Conservation (phyloP, 345 rosid genomes). For the Trapa incisa region DNA sequence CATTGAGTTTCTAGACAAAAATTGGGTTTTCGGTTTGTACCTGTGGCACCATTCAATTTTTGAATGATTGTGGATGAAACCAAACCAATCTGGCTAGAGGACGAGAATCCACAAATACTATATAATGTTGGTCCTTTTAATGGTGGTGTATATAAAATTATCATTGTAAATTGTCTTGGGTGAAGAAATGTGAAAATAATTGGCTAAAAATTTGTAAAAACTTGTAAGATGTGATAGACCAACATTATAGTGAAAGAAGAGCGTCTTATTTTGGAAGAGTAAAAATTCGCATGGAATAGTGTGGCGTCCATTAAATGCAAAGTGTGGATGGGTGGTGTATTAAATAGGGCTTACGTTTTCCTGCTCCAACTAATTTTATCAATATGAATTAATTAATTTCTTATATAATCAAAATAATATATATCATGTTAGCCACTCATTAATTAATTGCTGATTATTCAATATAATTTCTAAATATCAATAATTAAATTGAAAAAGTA, state of each 20-base stretch:
- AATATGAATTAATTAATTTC: neutral
- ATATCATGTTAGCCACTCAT: slow-evolving; percentile 27
- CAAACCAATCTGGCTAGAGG: neutral
- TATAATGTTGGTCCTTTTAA: neutral
- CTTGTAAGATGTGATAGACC: slow-evolving; percentile 14
- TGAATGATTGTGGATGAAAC: neutral
- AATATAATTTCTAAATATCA: no score
- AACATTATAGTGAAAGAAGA: slow-evolving; percentile 23
- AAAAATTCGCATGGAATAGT: slow-evolving; percentile 23
- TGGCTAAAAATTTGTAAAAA: neutral
- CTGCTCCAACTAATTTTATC: slow-evolving; percentile 10
- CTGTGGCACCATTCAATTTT: no score
- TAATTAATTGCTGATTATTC: slow-evolving; percentile 8
- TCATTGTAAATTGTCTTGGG: neutral
- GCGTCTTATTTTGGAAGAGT: slow-evolving; percentile 24
- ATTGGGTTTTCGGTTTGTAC: no score
- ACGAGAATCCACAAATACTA: neutral
- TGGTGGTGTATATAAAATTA: neutral
- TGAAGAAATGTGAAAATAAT: neutral
- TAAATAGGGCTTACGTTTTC: slow-evolving; percentile 3
- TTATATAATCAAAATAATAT: neutral
- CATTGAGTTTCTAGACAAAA: no score
- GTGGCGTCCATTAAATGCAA: slow-evolving; percentile 36
- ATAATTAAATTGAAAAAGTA: no score
- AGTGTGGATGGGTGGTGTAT: neutral